Evolutionary conservation across 805 yeast genomes (phyloP).

Genomic region (Candida nanaspora): DNA sequence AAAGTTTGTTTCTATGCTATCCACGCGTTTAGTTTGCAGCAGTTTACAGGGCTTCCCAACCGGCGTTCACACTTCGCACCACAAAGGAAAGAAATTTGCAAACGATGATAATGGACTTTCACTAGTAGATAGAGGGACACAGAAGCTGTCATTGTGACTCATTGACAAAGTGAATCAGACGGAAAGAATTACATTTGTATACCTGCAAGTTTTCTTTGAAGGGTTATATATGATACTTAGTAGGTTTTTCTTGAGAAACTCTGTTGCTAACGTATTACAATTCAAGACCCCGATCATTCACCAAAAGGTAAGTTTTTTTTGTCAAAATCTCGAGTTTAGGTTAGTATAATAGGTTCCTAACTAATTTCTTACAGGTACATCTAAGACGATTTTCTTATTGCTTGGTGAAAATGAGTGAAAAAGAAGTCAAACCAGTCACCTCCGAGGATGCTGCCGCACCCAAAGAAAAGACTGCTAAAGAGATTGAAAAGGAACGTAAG

Average conservation of each 20-base stretch:
- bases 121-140: too few relatives aligned
- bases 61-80: background rate
- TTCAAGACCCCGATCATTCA: background rate
- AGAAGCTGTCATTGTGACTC: background rate
- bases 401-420: constrained; percentile 18
- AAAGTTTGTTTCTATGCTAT: too few relatives aligned
- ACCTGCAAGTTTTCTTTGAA: background rate
- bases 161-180: background rate
- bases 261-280: background rate
- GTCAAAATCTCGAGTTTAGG: too few relatives aligned
- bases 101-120: too few relatives aligned
- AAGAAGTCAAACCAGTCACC: constrained; percentile 13
- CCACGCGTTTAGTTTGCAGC: too few relatives aligned
- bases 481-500: constrained; percentile 59
- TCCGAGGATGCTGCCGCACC: constrained; percentile 12
- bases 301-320: background rate
- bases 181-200: too few relatives aligned
- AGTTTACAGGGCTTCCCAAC: too few relatives aligned
- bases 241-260: background rate
- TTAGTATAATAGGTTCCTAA: too few relatives aligned
- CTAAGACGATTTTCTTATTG: background rate
- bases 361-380: background rate
- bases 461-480: constrained; percentile 52
- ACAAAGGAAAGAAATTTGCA: background rate
- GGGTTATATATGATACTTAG: constrained; percentile 1